These are phyloP conservation scores for Globisporangium perplexum DNA, from an alignment of 352 stramenopile genomes.

Conservation along the genomic window DNA sequence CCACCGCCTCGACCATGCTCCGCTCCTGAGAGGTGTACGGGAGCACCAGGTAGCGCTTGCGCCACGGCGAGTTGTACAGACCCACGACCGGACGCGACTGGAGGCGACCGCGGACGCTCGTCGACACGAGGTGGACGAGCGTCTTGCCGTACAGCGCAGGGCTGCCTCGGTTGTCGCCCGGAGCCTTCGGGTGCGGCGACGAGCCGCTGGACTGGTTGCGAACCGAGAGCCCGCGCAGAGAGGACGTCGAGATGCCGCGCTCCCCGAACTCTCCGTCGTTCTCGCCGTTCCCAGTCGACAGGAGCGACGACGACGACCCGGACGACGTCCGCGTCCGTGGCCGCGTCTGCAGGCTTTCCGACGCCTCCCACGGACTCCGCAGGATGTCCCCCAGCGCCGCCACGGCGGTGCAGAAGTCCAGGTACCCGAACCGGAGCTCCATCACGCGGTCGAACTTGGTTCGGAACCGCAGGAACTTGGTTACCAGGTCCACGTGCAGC, in stretches of 20 bases:
- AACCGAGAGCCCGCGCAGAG: constrained; percentile 11
- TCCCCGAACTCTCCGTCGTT: constrained; percentile 22
- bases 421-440: constrained; percentile 77
- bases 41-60: constrained; percentile 77
- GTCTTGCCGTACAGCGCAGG: constrained; percentile 56
- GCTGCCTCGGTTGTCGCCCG: constrained; percentile 21
- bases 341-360: constrained; percentile 1
- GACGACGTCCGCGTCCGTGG: constrained; percentile 36
- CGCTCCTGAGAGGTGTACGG: constrained; percentile 67
- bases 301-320: constrained; percentile 43
- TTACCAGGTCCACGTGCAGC: constrained; percentile 63
- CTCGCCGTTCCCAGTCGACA: constrained; percentile 31
- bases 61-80: constrained; percentile 76
- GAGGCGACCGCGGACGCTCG: constrained; percentile 65
- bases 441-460: constrained; percentile 74
- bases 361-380: constrained; percentile 16
- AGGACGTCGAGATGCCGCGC: constrained; percentile 19
- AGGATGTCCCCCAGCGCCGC: constrained; percentile 58
- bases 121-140: constrained; percentile 68
- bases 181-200: constrained; percentile 13
- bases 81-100: constrained; percentile 68
- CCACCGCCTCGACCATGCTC: constrained; percentile 61
- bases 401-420: constrained; percentile 72
- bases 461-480: constrained; percentile 54
- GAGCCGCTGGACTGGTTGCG: constrained; percentile 7